These are phyloP conservation scores for Purpureocillium lavendulum DNA, from an alignment of 2,329 filamentous ascomycete species.

Conservation along the genomic window DNA sequence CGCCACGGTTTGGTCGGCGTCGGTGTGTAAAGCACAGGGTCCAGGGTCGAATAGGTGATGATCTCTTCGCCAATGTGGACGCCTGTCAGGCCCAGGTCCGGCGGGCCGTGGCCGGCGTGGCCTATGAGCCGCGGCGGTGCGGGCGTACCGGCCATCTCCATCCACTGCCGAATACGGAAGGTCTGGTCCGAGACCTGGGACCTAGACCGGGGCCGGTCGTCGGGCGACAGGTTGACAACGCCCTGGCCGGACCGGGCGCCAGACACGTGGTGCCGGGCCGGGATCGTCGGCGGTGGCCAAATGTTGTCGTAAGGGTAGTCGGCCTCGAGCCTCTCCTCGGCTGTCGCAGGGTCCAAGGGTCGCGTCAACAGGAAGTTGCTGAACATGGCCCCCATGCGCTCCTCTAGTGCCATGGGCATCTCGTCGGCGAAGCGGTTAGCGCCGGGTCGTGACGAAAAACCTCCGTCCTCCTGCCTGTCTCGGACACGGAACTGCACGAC, in stretches of 20 bases:
- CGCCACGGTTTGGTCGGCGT: conserved; percentile 74
- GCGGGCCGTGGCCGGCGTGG: conserved; percentile 9
- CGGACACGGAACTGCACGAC: conserved; percentile 47
- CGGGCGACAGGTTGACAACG: conserved; percentile 15
- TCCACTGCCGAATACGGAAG: conserved; percentile 71
- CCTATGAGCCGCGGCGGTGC: conserved; percentile 19
- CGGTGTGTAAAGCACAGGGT: conserved; percentile 68
- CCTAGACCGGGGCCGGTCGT: conserved; percentile 35
- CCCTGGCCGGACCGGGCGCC: conserved; percentile 19
- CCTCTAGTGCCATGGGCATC: conserved; percentile 43
- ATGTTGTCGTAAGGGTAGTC: conserved; percentile 42
- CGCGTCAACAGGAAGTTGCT: conserved; percentile 62
- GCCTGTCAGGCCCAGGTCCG: conserved; percentile 16
- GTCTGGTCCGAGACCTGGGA: conserved; percentile 57
- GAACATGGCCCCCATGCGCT: conserved; percentile 41
- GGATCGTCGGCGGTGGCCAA: conserved; percentile 71
- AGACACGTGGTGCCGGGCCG: conserved; percentile 46
- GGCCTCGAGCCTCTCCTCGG: conserved; percentile 18
- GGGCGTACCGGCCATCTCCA: conserved; percentile 47
- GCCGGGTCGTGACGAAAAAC: conserved; percentile 12
- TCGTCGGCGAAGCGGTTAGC: conserved; percentile 37
- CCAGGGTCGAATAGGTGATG: conserved; percentile 62
- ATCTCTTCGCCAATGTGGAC: conserved; percentile 46
- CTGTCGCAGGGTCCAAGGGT: conserved; percentile 28
- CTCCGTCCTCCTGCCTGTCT: conserved; percentile 12